These are phyloP conservation scores for Periconia digitata DNA, from an alignment of 2,329 filamentous ascomycete genomes.

Conservation along the genomic window DNA sequence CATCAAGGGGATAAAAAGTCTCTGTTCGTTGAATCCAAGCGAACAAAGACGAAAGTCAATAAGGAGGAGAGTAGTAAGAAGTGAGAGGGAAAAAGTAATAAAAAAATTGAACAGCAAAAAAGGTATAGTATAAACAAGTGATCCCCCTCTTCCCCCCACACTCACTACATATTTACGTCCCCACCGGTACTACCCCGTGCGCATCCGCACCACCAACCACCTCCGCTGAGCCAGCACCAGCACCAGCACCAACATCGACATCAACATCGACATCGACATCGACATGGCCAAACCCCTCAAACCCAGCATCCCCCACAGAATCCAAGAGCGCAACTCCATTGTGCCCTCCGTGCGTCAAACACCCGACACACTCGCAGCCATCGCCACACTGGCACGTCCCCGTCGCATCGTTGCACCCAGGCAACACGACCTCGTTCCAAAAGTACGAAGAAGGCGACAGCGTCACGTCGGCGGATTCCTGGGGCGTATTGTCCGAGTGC, in stretches of 20 bases:
- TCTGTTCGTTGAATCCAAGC: too few species aligned
- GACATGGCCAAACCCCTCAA: not conserved
- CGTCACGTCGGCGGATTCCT: conserved; percentile 33
- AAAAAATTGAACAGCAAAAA: too few species aligned
- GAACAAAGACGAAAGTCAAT: too few species aligned
- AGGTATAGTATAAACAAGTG: too few species aligned
- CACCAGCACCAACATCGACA: too few species aligned
- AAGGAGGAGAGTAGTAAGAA: too few species aligned
- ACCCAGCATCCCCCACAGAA: conserved; percentile 24
- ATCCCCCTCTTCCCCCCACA: not conserved
- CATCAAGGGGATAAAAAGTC: too few species aligned
- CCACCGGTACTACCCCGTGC: too few species aligned
- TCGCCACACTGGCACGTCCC: conserved; percentile 56
- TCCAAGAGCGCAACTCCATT: conserved; percentile 47
- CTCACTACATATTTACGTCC: not conserved
- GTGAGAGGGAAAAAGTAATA: too few species aligned
- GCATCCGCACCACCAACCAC: too few species aligned
- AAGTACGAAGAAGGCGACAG: conserved; percentile 43
- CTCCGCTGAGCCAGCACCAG: too few species aligned
- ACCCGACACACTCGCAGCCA: conserved; percentile 56
- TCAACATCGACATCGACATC: too few species aligned
- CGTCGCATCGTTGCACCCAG: conserved; percentile 50
- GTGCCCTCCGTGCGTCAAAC: conserved; percentile 55
- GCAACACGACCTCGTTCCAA: conserved; percentile 40
- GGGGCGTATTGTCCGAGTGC: not conserved